phyloP scores from a whole-genome alignment of 1,139 yeast genomes.

The Protomyces arabidopsidicola region DNA sequence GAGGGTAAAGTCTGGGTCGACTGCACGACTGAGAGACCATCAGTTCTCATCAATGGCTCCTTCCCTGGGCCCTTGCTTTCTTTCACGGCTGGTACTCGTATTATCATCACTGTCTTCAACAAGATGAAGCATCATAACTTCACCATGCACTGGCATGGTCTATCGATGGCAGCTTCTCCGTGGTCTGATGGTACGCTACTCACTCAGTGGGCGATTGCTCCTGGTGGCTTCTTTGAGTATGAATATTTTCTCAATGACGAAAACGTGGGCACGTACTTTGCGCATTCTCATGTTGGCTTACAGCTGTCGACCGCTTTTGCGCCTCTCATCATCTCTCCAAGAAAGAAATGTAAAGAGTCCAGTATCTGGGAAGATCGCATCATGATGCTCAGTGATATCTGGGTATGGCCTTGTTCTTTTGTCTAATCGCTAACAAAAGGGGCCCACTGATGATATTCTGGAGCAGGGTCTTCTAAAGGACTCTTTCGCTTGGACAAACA shows the following conservation, averaged over 20 bases:
- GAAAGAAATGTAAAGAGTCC: not conserved
- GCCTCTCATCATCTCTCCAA: conserved; percentile 47
- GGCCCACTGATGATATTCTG: conserved; percentile 36
- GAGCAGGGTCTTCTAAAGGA: conserved; percentile 47
- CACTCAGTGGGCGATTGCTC: conserved; percentile 59
- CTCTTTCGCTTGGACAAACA: conserved; percentile 51
- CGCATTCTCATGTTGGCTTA: conserved; percentile 55
- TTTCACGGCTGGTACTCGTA: conserved; percentile 3
- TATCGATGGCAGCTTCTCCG: conserved; percentile 23
- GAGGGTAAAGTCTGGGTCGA: conserved; percentile 1
- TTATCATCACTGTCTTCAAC: conserved; percentile 18
- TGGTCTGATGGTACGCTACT: conserved; percentile 60
- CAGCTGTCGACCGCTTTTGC: conserved; percentile 59
- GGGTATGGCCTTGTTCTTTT: conserved; percentile 41
- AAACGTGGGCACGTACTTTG: conserved; percentile 59
- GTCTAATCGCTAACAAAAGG: conserved; percentile 41
- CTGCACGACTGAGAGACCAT: conserved; percentile 7
- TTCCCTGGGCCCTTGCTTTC: conserved; percentile 23
- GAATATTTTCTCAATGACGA: conserved; percentile 48
- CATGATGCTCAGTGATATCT: conserved; percentile 50
- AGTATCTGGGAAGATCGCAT: conserved; percentile 45
- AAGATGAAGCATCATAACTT: conserved; percentile 4
- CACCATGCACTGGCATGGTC: conserved; percentile 28
- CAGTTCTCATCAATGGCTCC: conserved; percentile 23
- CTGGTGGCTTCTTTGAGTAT: conserved; percentile 40